These are phyloP conservation scores for Hygrocybe coccinea DNA, from an alignment of 768 basidiomycete species.

Conservation along the genomic window DNA sequence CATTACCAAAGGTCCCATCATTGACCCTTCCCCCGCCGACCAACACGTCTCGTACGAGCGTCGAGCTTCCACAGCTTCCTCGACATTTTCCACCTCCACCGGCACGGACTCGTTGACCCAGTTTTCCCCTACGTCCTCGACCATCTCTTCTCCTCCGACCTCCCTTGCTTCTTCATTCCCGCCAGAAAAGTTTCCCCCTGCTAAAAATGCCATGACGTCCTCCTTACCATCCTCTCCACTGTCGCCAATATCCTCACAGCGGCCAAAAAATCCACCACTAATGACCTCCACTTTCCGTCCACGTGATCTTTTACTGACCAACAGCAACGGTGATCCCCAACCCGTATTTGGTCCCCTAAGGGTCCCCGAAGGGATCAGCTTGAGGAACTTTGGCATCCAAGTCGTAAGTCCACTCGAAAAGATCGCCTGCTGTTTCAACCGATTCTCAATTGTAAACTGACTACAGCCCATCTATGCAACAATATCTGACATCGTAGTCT, in stretches of 20 bases:
- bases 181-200: background rate
- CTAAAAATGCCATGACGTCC: background rate
- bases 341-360: constrained; percentile 53
- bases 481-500: constrained; percentile 85
- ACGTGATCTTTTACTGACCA: constrained; percentile 31
- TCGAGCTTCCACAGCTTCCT: background rate
- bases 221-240: constrained; percentile 8
- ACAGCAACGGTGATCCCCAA: constrained; percentile 40
- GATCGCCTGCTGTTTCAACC: background rate
- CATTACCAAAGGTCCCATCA: no score
- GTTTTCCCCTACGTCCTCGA: background rate
- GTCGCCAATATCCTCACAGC: constrained; percentile 24
- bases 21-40: background rate
- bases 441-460: constrained; percentile 1
- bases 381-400: constrained; percentile 88
- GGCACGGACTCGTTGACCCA: background rate
- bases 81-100: background rate
- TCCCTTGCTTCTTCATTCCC: constrained; percentile 1
- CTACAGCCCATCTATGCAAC: constrained; percentile 76
- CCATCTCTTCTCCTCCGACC: background rate
- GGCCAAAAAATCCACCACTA: constrained; percentile 14
- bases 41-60: background rate
- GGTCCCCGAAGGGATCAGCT: constrained; percentile 77
- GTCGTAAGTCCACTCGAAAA: constrained; percentile 50
- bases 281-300: constrained; percentile 43